Percentiles rank a stretch among this genome's conserved stretches.
Evolutionary conservation across 495 filamentous ascomycete genomes (phyloP).

Genomic region (Sabuloglossum arenarium): DNA sequence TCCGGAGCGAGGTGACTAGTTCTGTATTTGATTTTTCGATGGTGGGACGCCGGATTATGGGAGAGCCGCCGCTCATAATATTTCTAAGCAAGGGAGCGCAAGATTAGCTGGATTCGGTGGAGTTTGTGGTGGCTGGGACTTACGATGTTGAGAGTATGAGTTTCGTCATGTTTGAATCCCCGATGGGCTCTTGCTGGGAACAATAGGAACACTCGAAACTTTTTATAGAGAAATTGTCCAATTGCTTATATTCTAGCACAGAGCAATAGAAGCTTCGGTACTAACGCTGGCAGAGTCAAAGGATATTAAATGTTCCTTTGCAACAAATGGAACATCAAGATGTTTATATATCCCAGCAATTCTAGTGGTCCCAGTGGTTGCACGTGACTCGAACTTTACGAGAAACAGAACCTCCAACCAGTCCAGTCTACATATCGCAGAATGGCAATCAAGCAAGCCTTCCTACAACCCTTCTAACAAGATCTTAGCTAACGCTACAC

Average conservation of each 20-base stretch:
- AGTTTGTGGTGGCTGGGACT: slow-evolving; percentile 11
- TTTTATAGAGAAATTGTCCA: background rate
- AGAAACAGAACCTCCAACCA: background rate
- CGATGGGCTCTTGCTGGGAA: background rate
- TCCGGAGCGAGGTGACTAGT: slow-evolving; percentile 63
- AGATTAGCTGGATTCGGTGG: slow-evolving; percentile 7
- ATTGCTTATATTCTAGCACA: too few relatives aligned
- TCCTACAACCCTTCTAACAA: background rate
- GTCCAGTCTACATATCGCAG: background rate
- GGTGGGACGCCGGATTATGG: slow-evolving; percentile 55
- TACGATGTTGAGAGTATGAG: slow-evolving; percentile 81
- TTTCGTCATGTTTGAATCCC: slow-evolving; percentile 29
- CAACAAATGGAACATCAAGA: too few relatives aligned
- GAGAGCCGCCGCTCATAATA: slow-evolving; percentile 59
- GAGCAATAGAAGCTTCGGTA: too few relatives aligned
- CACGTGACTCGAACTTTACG: background rate
- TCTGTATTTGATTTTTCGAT: slow-evolving; percentile 71
- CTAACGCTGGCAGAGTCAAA: too few relatives aligned
- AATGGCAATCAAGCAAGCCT: slow-evolving; percentile 6
- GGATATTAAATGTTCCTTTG: too few relatives aligned
- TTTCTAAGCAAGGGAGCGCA: slow-evolving; percentile 34
- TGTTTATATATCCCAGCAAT: too few relatives aligned
- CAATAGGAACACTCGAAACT: background rate
- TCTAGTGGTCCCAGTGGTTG: too few relatives aligned
- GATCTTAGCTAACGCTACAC: slow-evolving; percentile 5